A percentile compares a stretch with the other conserved stretches of the same genome.
phyloP scores from a whole-genome alignment of 176 grass and related monocot species.

The Puya raimondii region DNA sequence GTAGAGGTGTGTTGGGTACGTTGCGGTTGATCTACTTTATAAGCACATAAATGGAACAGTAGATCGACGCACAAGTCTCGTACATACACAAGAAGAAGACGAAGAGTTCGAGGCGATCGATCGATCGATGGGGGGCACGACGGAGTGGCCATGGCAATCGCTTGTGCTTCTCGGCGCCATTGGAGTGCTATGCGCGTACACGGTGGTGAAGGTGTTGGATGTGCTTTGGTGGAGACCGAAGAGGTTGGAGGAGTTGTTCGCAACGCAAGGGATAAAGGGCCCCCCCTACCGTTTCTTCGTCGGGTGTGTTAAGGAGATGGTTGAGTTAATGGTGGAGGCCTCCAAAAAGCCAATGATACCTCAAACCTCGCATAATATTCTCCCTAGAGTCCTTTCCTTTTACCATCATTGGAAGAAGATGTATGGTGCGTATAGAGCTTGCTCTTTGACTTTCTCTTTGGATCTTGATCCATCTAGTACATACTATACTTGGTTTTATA shows the following conservation, averaged over 20 bases:
- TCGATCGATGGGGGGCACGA: background rate
- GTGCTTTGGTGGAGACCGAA: constrained; percentile 69
- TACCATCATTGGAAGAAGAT: constrained; percentile 95
- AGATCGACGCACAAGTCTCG: background rate
- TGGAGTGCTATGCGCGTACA: constrained; percentile 28
- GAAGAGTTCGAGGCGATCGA: background rate
- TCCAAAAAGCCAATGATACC: constrained; percentile 67
- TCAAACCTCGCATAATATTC: constrained; percentile 65
- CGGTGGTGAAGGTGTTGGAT: constrained; percentile 44
- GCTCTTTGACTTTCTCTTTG: background rate
- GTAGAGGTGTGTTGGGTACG: too few species aligned
- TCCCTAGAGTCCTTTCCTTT: constrained; percentile 81
- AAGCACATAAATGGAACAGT: constrained; percentile 17
- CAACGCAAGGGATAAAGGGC: constrained; percentile 58
- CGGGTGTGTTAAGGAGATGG: constrained; percentile 66
- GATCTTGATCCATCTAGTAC: background rate
- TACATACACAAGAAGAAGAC: background rate
- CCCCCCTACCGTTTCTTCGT: constrained; percentile 71
- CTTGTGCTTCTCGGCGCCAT: background rate
- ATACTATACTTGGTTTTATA: background rate
- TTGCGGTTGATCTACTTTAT: too few species aligned
- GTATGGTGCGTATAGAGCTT: constrained; percentile 41
- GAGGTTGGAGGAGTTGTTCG: constrained; percentile 64
- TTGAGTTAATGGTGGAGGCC: constrained; percentile 63
- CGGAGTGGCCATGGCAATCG: background rate